Evolutionary conservation across 495 filamentous ascomycete species (phyloP), one percentile per base, ranked within the genome.

Genomic region (Xylaria bambusicola): DNA sequence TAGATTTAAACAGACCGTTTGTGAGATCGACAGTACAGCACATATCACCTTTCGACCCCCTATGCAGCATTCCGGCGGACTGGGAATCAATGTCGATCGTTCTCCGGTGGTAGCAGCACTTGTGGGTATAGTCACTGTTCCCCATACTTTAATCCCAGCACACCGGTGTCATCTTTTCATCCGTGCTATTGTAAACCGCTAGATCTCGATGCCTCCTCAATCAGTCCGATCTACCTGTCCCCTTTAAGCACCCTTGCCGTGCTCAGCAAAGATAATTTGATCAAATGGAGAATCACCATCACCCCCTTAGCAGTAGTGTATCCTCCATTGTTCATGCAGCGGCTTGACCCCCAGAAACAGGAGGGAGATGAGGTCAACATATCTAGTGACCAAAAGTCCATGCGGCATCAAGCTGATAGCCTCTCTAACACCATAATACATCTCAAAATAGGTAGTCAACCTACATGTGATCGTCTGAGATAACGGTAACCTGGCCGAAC

Each of bases 81-180:
- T 52, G 50, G 50, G 23, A 52, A 52, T 40, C 12, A 18, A 52
- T 15, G 50, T 52, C 21, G 50, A 52, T 54, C 51, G 27, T 44
- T 54, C 38, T 23, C 21, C 24, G 31, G 33, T 9, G 21, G 35
- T 41, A 53, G 29, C 6, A 18, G 35, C 13, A 13, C 41, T 40
- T 53, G 35, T 40, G 50, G 35, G 23, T 26, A 53, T 2, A 29
- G 20, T 26, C 31, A 15, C 5, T 52, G 21, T 52, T 17, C 49
- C 49, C 24, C n/a, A 21, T 51, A 29, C 48, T 38, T 15, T 10
- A 21, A 24, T 35, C 21, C 10, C 18, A 24, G 13, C 36, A 38
- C 13, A 7, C 6, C 13, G 12, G 8, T 33, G 31, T 33, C 31
- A 6, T 10, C 10, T 10, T 33, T 33, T 33, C 31, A 33, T 10